A percentile compares a stretch with the other conserved stretches of the same genome.
These are phyloP conservation scores for Canavalia gladiata DNA, from an alignment of 306 rosid species.

Conservation along the genomic window DNA sequence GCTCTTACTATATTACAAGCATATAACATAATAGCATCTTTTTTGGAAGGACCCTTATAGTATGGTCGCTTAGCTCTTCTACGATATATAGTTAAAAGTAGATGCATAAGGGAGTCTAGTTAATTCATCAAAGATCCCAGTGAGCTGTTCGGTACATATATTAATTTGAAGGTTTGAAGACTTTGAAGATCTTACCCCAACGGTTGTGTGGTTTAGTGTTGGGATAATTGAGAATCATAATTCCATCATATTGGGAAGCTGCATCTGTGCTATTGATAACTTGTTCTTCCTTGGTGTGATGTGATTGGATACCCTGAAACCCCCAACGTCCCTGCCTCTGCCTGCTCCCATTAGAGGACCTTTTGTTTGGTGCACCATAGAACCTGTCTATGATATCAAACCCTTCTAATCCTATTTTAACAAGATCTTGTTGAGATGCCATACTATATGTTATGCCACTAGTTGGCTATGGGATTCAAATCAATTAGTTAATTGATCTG, in stretches of 20 bases:
- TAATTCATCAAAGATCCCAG: neutral
- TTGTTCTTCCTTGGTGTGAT: slow-evolving; percentile 36
- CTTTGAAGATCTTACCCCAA: slow-evolving; percentile 45
- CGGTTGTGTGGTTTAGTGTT: slow-evolving; percentile 44
- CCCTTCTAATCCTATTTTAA: slow-evolving; percentile 50
- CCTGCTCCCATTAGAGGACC: neutral
- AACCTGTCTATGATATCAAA: slow-evolving; percentile 46
- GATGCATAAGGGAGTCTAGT: neutral
- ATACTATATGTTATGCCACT: neutral
- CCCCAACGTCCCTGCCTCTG: slow-evolving; percentile 38
- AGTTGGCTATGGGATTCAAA: slow-evolving; percentile 1
- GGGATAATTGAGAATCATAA: slow-evolving; percentile 27
- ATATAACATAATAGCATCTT: neutral
- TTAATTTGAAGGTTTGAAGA: slow-evolving; percentile 25
- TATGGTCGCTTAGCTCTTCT: neutral
- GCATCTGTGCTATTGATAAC: slow-evolving; percentile 45
- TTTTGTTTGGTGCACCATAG: slow-evolving; percentile 47
- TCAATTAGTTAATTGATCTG: neutral
- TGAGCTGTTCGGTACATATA: neutral
- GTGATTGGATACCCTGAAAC: neutral
- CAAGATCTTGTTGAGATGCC: slow-evolving; percentile 52
- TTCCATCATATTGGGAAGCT: slow-evolving; percentile 46
- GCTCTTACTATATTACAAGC: neutral
- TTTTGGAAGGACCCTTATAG: neutral
- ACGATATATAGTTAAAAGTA: slow-evolving; percentile 1